These are phyloP conservation scores for Amanita brunnescens DNA, from an alignment of 768 basidiomycete species.

Conservation along the genomic window DNA sequence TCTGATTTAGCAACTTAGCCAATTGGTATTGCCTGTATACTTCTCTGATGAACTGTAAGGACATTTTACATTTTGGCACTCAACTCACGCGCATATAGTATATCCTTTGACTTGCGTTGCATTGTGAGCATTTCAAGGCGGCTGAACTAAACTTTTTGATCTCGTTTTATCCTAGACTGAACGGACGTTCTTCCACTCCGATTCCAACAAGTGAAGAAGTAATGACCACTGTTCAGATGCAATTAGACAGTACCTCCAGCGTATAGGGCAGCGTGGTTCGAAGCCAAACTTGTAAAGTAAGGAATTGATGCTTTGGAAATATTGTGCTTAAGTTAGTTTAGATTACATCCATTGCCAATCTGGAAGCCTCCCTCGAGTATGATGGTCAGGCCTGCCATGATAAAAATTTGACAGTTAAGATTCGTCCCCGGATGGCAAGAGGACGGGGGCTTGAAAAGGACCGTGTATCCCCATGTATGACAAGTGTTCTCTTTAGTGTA, in stretches of 20 bases:
- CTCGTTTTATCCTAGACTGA: neutral
- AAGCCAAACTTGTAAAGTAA: neutral
- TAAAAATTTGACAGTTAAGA: too few relatives aligned
- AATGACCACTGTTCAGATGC: neutral
- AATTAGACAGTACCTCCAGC: neutral
- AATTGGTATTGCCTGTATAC: neutral
- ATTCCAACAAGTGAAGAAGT: neutral
- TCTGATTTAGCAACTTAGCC: neutral
- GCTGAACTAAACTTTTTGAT: neutral
- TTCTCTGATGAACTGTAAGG: neutral
- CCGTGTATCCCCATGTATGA: too few relatives aligned
- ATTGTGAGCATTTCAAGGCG: neutral
- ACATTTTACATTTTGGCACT: neutral
- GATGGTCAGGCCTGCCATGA: too few relatives aligned
- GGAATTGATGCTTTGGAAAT: neutral
- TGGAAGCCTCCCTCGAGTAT: too few relatives aligned
- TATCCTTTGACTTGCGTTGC: neutral
- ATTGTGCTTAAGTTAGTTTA: neutral
- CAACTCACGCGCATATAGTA: neutral
- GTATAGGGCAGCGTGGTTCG: neutral
- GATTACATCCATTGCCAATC: neutral
- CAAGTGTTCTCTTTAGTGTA: too few relatives aligned
- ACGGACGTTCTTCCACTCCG: neutral
- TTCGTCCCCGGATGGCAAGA: too few relatives aligned
- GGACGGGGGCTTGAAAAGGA: too few relatives aligned